Conservation (phyloP, 2,329 filamentous ascomycete species). For the Aspergillus latus region DNA sequence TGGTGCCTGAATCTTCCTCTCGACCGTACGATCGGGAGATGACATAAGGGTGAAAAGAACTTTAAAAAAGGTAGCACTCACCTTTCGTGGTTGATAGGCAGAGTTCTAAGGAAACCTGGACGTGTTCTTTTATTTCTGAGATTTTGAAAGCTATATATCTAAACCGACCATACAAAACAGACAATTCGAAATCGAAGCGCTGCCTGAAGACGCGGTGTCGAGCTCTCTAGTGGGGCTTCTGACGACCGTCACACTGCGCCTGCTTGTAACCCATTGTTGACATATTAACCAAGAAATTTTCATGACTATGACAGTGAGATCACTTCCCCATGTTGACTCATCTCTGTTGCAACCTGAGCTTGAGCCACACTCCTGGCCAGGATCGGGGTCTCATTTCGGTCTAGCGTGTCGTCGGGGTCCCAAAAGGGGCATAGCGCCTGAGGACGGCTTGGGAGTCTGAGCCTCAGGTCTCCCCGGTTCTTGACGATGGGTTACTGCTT, state of each 20-base stretch:
- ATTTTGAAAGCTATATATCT: not conserved
- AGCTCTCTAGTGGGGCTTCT: no score
- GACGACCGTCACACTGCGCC: no score
- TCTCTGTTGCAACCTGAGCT: not conserved
- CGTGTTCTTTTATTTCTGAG: no score
- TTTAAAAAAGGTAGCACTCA: no score
- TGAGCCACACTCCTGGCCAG: conserved; percentile 5
- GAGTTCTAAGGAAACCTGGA: no score
- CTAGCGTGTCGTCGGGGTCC: conserved; percentile 31
- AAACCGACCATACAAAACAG: not conserved
- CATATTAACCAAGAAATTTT: not conserved
- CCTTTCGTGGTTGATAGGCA: no score
- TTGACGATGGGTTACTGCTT: not conserved
- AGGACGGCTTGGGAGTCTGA: not conserved
- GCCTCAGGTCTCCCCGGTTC: conserved; percentile 5
- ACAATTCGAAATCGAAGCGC: not conserved
- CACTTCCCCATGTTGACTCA: not conserved
- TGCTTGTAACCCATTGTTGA: no score
- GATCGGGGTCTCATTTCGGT: conserved; percentile 28
- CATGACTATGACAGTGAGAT: not conserved
- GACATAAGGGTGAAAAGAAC: no score
- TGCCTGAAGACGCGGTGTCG: no score
- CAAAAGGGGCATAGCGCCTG: conserved; percentile 24
- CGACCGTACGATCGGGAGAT: no score
- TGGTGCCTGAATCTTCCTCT: no score